A percentile compares a stretch with the other conserved stretches of the same genome.
Conservation (phyloP, 192 early-diverging fungal genomes). For the Gigaspora rosea region DNA sequence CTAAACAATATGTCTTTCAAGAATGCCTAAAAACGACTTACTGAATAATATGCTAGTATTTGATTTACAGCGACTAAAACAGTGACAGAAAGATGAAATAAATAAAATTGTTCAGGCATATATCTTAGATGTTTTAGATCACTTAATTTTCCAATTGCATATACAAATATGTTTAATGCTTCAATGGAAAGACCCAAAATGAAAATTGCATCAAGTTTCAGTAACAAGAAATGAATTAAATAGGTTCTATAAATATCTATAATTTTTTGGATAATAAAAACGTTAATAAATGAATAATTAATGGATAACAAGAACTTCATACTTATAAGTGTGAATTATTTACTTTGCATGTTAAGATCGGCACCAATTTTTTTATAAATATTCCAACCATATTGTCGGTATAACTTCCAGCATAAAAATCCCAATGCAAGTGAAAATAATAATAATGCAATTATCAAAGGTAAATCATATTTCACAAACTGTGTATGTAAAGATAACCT, state of each 20-base stretch:
- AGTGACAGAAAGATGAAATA: background rate
- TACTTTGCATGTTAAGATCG: constrained; percentile 60
- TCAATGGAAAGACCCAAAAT: constrained; percentile 75
- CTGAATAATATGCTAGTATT: constrained; percentile 16
- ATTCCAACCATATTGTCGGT: constrained; percentile 58
- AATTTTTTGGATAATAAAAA: background rate
- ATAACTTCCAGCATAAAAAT: constrained; percentile 56
- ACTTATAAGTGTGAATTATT: background rate
- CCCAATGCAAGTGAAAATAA: constrained; percentile 52
- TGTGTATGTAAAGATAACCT: too few relatives aligned
- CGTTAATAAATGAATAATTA: background rate
- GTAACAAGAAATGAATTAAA: constrained; percentile 76
- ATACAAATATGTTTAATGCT: constrained; percentile 55
- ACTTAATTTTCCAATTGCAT: background rate
- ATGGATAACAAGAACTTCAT: background rate
- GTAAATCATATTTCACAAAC: constrained; percentile 39
- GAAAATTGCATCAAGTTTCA: constrained; percentile 88
- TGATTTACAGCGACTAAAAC: background rate
- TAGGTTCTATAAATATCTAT: constrained; percentile 63
- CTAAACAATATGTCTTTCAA: background rate
- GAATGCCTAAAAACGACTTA: background rate
- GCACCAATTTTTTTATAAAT: constrained; percentile 67
- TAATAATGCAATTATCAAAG: constrained; percentile 56
- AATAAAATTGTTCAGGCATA: background rate
- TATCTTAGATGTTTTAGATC: background rate